Conservation (phyloP, 2,329 filamentous ascomycete species). For the Hymenoscyphus salicellus region DNA sequence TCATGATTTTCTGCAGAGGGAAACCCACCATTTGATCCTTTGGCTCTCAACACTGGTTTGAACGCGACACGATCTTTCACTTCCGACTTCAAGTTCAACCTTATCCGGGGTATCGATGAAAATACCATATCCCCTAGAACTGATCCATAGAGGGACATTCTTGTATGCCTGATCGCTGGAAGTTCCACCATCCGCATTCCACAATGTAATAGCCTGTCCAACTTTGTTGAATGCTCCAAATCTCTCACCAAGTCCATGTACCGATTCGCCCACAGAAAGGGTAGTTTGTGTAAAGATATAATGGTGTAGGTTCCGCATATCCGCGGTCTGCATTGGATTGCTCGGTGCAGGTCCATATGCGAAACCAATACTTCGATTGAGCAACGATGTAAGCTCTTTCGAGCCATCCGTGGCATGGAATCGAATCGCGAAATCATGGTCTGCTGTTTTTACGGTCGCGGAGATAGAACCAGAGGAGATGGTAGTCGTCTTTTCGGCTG, state of each 20-base stretch:
- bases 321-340: constrained; percentile 51
- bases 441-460: constrained; percentile 48
- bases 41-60: constrained; percentile 69
- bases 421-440: constrained; percentile 53
- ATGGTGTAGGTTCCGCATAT: constrained; percentile 52
- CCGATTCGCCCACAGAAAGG: constrained; percentile 58
- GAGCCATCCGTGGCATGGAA: constrained; percentile 52
- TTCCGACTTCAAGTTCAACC: constrained; percentile 71
- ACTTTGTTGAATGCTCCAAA: constrained; percentile 77
- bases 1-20: background rate
- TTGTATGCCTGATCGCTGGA: constrained; percentile 70
- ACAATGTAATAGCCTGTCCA: constrained; percentile 65
- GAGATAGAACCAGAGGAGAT: constrained; percentile 51
- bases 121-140: constrained; percentile 70
- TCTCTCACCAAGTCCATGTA: constrained; percentile 72
- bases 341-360: constrained; percentile 54
- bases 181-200: constrained; percentile 63
- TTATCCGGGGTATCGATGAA: constrained; percentile 70
- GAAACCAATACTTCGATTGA: constrained; percentile 54
- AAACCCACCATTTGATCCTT: constrained; percentile 58
- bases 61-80: constrained; percentile 67
- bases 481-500: constrained; percentile 45
- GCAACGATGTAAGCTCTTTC: constrained; percentile 53
- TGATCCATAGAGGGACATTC: constrained; percentile 68
- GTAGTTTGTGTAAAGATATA: constrained; percentile 57